Evolutionary conservation across 2,329 filamentous ascomycete genomes (phyloP), one percentile per base, ranked within the genome.

Genomic region (Aspergillus sp.): DNA sequence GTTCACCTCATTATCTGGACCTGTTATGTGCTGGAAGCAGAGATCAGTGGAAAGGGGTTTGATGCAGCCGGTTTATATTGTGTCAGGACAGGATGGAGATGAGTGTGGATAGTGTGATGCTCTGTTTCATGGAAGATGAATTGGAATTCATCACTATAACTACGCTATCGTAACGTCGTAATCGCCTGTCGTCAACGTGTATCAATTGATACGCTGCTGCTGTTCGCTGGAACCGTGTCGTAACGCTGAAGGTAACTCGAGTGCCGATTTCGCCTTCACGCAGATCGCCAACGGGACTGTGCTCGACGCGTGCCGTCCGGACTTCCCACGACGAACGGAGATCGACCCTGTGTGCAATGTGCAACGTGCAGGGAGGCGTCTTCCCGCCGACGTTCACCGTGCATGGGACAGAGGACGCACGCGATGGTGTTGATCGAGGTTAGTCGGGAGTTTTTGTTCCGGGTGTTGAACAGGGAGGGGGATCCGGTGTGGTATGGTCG

Each of bases 331-430:
- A 10, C 40, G 44, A 7, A 27, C 8, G 19, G 42, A 46, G 8
- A 53, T 61, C 36, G 69, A 72, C 43, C 66, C 70, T 2, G 46
- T 64, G 4, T 42, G 48, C 7, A 69, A 69, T 42, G 46, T 73
- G 5, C 19, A 19, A 19, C 19, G 19, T 19, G 19, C 19, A 19
- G 19, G 47, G 29, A 4, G 3, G 43, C 0, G 12, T 30, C 1
- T 69, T 68, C 48, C 64, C 67, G 28, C 67, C 70, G 4, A 72
- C 69, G 0, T 71, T 64, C 53, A 69, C 73, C 40, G 67, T 71
- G 10, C 71, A 73, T 49, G 71, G 70, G 0, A 43, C 52, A 3
- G 57, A 56, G 26, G 70, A 73, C 50, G 57, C 49, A 3, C 19
- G 19, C 19, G 19, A 69, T 70, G 66, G 70, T 73, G 4, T 61